These are phyloP conservation scores for Persicaria maculosa DNA, from an alignment of 148 eudicot species.

Conservation along the genomic window DNA sequence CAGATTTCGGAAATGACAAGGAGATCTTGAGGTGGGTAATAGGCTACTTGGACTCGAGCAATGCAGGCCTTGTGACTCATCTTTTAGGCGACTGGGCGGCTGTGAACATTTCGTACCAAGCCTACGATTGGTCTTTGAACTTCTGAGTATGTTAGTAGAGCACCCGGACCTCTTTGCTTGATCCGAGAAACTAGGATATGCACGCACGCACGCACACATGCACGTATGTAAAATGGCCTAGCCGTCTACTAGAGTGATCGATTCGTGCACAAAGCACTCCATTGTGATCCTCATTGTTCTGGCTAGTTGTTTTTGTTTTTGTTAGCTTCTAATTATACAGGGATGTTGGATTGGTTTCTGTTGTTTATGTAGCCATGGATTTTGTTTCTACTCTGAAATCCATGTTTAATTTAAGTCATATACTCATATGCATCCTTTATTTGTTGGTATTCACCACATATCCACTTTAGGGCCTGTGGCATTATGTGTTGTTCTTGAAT, in stretches of 20 bases:
- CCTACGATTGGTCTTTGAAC: slow-evolving; percentile 75
- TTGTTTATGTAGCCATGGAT: no score
- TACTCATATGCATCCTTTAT: no score
- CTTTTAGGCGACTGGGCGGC: slow-evolving; percentile 65
- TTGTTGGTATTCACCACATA: no score
- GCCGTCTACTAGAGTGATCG: background rate
- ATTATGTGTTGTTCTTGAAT: no score
- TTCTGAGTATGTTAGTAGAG: slow-evolving; percentile 12
- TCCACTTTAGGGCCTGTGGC: no score
- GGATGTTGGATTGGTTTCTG: no score
- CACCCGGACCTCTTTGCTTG: background rate
- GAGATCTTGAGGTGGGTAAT: slow-evolving; percentile 60
- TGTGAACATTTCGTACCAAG: slow-evolving; percentile 48
- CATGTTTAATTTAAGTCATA: no score
- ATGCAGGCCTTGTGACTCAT: slow-evolving; percentile 79
- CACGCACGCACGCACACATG: no score
- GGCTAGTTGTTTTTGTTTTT: no score
- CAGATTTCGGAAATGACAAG: slow-evolving; percentile 74
- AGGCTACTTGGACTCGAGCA: slow-evolving; percentile 66
- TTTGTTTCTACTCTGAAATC: no score
- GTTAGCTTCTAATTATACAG: no score
- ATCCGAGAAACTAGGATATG: background rate
- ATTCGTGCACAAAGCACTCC: background rate
- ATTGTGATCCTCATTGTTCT: background rate
- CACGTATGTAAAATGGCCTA: background rate